Evolutionary conservation across 2,329 filamentous ascomycete genomes (phyloP).

Genomic region (Penicillium psychrosexuale): DNA sequence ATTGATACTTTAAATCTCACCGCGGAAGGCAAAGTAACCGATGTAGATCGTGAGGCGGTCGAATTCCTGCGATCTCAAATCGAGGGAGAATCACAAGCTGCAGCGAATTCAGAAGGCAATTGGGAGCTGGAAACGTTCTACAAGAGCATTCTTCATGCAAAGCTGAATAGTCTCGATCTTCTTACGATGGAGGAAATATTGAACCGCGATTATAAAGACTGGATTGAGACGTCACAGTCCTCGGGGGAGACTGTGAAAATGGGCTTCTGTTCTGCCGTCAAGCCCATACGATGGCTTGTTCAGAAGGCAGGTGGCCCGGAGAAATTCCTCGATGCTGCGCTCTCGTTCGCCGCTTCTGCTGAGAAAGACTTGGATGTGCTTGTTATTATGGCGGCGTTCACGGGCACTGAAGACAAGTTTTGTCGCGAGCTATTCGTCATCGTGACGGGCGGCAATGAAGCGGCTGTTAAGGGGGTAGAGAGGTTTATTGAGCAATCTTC

Average conservation of each 20-base stretch:
- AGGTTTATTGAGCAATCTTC: constrained; percentile 45
- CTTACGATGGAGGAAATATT: constrained; percentile 56
- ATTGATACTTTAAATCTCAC: constrained; percentile 47
- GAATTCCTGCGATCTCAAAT: constrained; percentile 54
- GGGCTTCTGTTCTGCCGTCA: constrained; percentile 59
- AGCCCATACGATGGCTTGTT: constrained; percentile 53
- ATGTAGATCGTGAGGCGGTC: constrained; percentile 50
- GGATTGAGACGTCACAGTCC: constrained; percentile 45
- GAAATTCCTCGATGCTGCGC: constrained; percentile 43
- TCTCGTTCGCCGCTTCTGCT: constrained; percentile 46
- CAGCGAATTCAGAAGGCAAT: constrained; percentile 8
- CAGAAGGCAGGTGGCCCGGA: constrained; percentile 43
- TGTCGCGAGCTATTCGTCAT: constrained; percentile 53
- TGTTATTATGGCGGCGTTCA: constrained; percentile 59
- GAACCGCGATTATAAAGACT: constrained; percentile 63
- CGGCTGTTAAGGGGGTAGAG: constrained; percentile 42
- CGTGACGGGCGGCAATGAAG: constrained; percentile 38
- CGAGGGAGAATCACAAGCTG: constrained; percentile 13
- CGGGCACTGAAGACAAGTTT: constrained; percentile 43
- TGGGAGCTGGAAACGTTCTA: constrained; percentile 54
- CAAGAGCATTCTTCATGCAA: constrained; percentile 51
- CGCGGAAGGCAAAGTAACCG: constrained; percentile 44
- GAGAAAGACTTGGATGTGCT: constrained; percentile 51
- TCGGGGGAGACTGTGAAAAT: constrained; percentile 42
- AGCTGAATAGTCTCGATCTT: constrained; percentile 52